These are phyloP conservation scores for Phytophthora nicotianae DNA, from an alignment of 352 stramenopile genomes.

Conservation along the genomic window DNA sequence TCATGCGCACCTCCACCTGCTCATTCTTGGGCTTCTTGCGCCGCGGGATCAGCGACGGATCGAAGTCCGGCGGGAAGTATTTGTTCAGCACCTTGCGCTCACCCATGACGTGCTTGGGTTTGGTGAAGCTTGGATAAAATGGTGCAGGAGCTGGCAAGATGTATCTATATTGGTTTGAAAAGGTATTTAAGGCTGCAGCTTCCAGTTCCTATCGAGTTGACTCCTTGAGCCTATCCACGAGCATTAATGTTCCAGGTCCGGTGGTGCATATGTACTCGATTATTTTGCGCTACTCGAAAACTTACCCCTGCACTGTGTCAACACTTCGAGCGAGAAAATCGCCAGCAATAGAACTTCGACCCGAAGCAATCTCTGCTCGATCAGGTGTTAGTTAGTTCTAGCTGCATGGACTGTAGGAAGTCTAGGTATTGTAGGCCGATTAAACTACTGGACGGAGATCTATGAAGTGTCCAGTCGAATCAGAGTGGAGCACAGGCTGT, in stretches of 20 bases:
- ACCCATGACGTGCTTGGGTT: slow-evolving; percentile 85
- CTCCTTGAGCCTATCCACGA: slow-evolving; percentile 3
- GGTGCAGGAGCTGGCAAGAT: neutral
- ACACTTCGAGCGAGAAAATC: too few relatives aligned
- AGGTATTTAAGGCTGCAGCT: neutral
- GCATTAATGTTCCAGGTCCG: slow-evolving; percentile 14
- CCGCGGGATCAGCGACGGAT: slow-evolving; percentile 95
- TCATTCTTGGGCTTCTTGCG: slow-evolving; percentile 95
- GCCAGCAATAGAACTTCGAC: too few relatives aligned
- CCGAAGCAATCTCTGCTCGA: too few relatives aligned
- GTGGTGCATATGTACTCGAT: slow-evolving; percentile 12
- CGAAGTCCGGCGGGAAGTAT: slow-evolving; percentile 99
- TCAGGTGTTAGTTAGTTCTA: too few relatives aligned
- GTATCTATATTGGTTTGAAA: neutral
- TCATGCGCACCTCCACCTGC: slow-evolving; percentile 98
- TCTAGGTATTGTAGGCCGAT: too few relatives aligned
- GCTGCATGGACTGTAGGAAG: too few relatives aligned
- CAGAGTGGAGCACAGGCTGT: too few relatives aligned
- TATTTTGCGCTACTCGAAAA: slow-evolving; percentile 1
- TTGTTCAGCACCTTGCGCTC: slow-evolving; percentile 99
- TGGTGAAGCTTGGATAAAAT: neutral
- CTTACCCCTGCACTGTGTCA: too few relatives aligned
- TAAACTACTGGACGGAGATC: too few relatives aligned
- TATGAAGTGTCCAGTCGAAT: too few relatives aligned
- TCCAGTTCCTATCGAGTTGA: neutral